Evolutionary conservation across 495 filamentous ascomycete genomes (phyloP), one percentile per base, ranked within the genome.

Genomic region (Oleoguttula mirabilis): DNA sequence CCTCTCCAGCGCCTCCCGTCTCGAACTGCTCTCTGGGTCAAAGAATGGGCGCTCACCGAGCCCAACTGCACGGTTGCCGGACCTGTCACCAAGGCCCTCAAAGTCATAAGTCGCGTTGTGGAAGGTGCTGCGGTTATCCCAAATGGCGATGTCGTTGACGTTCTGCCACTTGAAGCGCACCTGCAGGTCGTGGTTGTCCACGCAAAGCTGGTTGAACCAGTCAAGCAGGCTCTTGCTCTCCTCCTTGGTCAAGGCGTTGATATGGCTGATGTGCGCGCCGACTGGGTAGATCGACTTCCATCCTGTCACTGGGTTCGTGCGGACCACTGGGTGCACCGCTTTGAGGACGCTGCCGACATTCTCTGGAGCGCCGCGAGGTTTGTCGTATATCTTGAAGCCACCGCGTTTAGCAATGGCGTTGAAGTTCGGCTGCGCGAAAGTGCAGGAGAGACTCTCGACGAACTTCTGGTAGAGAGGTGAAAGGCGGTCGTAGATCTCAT

Each of bases 291-390:
- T 63, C 3, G 61, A 68, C 57, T 83, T 84, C 81, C 82, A 87
- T 2, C 82, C 82, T 0, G 82, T 84, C 0, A 86, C 77, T 0
- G 84, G 82, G 56, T 88, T 84, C n/a, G 82, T 87, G 7, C 84
- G 77, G 20, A 87, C 64, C 1, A 86, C 73, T 0, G 81, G 78
- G 57, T 88, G 82, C 11, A 75, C 60, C 3, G 80, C 77, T 17
- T 61, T 67, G 3, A 88, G 62, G 10, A 70, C 64, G 2, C 66
- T 65, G 32, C 80, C 84, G 0, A 71, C 59, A 54, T 88, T 88
- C 54, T 77, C 73, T 0, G 82, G 82, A 0, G 73, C 65, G 5
- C 83, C 83, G 6, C 82, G 56, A 1, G 39, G 31, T 24, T 43
- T 47, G 27, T 21, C 59, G 51, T 72, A 77, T 23, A 87, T 50